Evolutionary conservation across 768 basidiomycete genomes (phyloP).

Genomic region (Amanita jacksonii): DNA sequence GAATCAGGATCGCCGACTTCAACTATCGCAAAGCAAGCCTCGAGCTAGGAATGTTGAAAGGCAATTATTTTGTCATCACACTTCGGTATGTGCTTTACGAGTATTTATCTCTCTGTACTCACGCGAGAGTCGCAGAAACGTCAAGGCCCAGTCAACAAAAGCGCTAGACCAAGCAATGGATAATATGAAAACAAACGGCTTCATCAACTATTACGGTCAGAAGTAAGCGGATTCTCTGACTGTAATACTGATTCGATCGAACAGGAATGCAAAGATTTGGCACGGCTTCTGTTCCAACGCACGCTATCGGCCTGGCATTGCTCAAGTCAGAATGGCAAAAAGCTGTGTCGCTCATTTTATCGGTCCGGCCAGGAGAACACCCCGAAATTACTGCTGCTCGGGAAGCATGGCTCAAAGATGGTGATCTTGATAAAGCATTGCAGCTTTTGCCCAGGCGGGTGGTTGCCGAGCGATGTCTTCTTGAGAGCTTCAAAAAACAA

Average conservation of each 20-base stretch:
- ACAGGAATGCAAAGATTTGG: conserved; percentile 98
- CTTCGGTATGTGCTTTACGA: conserved; percentile 49
- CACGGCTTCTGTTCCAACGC: conserved; percentile 92
- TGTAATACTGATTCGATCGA: conserved; percentile 8
- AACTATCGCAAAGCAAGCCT: conserved; percentile 74
- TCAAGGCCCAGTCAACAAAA: conserved; percentile 66
- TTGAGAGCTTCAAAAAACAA: conserved; percentile 84
- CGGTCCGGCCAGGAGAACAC: conserved; percentile 82
- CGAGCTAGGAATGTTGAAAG: conserved; percentile 93
- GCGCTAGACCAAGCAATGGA: conserved; percentile 68
- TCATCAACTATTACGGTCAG: conserved; percentile 95
- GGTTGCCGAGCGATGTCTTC: conserved; percentile 86
- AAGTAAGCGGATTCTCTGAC: neutral
- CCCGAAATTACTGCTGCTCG: conserved; percentile 81
- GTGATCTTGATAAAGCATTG: conserved; percentile 73
- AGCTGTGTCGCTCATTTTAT: conserved; percentile 76
- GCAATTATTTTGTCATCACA: conserved; percentile 93
- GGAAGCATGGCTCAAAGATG: conserved; percentile 81
- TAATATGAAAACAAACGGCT: conserved; percentile 75
- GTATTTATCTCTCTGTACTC: conserved; percentile 1
- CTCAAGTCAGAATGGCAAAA: conserved; percentile 85
- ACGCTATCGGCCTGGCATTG: conserved; percentile 85
- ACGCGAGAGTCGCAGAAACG: conserved; percentile 47
- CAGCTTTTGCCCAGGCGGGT: conserved; percentile 83
- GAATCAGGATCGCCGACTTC: conserved; percentile 81